phyloP scores from a whole-genome alignment of 352 stramenopile species.

The Pythium oligandrum region DNA sequence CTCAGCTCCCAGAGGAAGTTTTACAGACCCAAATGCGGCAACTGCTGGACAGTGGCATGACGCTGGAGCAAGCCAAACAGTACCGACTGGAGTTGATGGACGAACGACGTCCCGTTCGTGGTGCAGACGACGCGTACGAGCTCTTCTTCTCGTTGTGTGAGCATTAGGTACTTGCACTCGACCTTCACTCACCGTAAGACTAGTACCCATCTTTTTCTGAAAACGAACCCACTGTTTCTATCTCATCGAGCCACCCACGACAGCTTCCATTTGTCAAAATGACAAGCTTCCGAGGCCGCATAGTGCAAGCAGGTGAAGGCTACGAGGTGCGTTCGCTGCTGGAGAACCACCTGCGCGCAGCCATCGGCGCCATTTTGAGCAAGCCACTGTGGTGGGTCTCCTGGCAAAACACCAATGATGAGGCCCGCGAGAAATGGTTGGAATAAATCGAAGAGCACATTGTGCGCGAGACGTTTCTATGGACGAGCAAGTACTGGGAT shows the following conservation, averaged over 20 bases:
- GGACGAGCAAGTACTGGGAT: constrained; percentile 17
- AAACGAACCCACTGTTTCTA: too few species aligned
- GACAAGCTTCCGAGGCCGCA: constrained; percentile 14
- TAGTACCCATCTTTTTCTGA: too few species aligned
- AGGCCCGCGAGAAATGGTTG: constrained; percentile 29
- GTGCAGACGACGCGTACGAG: constrained; percentile 12
- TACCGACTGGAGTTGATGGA: constrained; percentile 21
- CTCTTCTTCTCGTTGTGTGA: constrained; percentile 20
- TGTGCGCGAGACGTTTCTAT: constrained; percentile 18
- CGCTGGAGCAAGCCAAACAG: constrained; percentile 17
- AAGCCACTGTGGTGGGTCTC: constrained; percentile 42
- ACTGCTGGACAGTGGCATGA: constrained; percentile 14
- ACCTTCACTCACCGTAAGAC: too few species aligned
- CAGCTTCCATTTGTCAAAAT: neutral
- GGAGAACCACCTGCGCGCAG: constrained; percentile 27
- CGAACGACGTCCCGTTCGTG: constrained; percentile 10
- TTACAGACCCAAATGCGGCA: constrained; percentile 5
- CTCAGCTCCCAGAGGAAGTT: constrained; percentile 11
- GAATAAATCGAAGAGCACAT: constrained; percentile 24
- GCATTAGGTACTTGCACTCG: constrained; percentile 3
- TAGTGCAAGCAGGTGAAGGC: constrained; percentile 9
- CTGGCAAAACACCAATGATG: constrained; percentile 18
- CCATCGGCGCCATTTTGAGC: constrained; percentile 30
- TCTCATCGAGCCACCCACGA: too few species aligned
- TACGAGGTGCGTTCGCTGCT: constrained; percentile 23